A percentile compares a stretch with the other conserved stretches of the same genome.
Evolutionary conservation across 2,329 filamentous ascomycete species (phyloP).

Genomic region (Fusarium albidum): DNA sequence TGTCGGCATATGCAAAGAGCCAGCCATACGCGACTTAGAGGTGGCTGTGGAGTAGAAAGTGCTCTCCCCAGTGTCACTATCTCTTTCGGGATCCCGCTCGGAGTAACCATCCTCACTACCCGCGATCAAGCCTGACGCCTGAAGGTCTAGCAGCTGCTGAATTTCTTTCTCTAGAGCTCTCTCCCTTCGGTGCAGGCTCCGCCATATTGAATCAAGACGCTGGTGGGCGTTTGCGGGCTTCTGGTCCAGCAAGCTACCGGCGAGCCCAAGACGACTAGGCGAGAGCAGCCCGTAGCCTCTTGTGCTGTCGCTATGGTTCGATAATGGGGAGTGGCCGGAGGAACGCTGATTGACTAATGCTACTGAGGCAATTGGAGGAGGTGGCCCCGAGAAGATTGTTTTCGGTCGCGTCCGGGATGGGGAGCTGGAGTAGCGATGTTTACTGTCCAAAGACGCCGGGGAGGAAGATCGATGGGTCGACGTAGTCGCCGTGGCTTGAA

Average conservation of each 20-base stretch:
- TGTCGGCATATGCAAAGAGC: conserved; percentile 52
- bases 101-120: conserved; percentile 43
- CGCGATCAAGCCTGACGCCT: conserved; percentile 54
- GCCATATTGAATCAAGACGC: conserved; percentile 56
- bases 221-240: conserved; percentile 38
- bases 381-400: conserved; percentile 57
- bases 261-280: conserved; percentile 24
- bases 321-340: conserved; percentile 9
- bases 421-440: conserved; percentile 42
- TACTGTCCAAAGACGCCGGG: conserved; percentile 31
- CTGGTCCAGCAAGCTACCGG: conserved; percentile 47
- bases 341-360: conserved; percentile 39
- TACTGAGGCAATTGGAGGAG: conserved; percentile 60
- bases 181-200: conserved; percentile 55
- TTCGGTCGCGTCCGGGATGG: conserved; percentile 44
- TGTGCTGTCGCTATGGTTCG: conserved; percentile 21
- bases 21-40: conserved; percentile 50
- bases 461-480: conserved; percentile 27
- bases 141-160: conserved; percentile 58
- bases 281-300: conserved; percentile 27
- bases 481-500: conserved; percentile 5
- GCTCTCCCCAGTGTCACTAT: conserved; percentile 52
- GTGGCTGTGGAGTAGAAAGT: conserved; percentile 52
- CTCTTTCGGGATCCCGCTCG: conserved; percentile 39
- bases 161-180: conserved; percentile 56